Evolutionary conservation across 2,329 filamentous ascomycete genomes (phyloP).

Genomic region (Colletotrichum sp.): DNA sequence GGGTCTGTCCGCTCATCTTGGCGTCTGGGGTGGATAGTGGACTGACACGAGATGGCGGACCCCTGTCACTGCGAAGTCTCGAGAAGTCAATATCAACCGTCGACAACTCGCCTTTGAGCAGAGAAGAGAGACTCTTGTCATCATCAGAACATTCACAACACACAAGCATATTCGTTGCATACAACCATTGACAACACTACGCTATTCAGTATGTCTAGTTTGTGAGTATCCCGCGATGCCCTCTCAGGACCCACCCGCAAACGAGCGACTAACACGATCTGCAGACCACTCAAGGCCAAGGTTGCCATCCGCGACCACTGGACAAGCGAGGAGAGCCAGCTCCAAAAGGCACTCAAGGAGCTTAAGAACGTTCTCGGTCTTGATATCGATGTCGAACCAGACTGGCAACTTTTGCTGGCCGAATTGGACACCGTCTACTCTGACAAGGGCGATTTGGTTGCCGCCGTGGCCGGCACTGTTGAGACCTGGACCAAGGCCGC

Average conservation of each 20-base stretch:
- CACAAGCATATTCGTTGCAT: neutral
- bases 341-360: conserved; percentile 34
- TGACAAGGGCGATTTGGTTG: conserved; percentile 44
- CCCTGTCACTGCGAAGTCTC: neutral
- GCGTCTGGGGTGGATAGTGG: conserved; percentile 1
- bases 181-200: neutral
- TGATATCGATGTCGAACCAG: conserved; percentile 40
- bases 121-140: neutral
- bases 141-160: neutral
- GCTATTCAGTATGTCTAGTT: neutral
- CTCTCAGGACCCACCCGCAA: neutral
- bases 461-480: conserved; percentile 39
- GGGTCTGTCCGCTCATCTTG: neutral
- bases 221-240: neutral
- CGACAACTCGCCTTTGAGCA: neutral
- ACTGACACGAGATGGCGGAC: neutral
- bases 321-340: conserved; percentile 36
- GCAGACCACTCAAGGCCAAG: conserved; percentile 47
- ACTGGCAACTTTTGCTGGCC: conserved; percentile 47
- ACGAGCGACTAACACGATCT: neutral
- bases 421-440: conserved; percentile 41
- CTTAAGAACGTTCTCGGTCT: conserved; percentile 43
- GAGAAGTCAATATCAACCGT: conserved; percentile 1
- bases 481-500: conserved; percentile 44
- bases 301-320: conserved; percentile 49